A percentile compares a stretch with the other conserved stretches of the same genome.
phyloP scores from a whole-genome alignment of 2,329 filamentous ascomycete genomes.

The Sarocladiaceae sp. region DNA sequence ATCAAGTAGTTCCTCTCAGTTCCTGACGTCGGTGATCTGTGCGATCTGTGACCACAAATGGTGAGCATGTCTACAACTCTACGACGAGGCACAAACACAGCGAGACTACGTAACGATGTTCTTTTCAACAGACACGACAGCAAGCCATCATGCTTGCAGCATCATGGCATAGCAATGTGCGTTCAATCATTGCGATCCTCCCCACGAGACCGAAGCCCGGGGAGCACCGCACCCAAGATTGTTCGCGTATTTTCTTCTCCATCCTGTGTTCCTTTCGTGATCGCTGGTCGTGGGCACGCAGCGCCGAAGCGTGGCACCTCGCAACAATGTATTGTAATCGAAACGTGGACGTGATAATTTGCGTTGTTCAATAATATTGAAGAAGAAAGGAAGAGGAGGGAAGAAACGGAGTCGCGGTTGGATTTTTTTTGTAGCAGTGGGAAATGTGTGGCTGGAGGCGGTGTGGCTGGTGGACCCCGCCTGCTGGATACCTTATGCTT shows the following conservation, averaged over 20 bases:
- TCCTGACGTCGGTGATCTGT: background rate
- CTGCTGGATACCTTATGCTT: no score
- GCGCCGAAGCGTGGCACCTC: conserved; percentile 38
- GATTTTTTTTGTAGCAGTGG: conserved; percentile 4
- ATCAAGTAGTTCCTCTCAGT: background rate
- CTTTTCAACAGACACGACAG: background rate
- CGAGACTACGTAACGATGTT: background rate
- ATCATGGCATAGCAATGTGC: conserved; percentile 35
- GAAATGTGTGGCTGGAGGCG: background rate
- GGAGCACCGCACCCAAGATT: conserved; percentile 58
- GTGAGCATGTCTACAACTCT: background rate
- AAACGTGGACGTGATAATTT: conserved; percentile 38
- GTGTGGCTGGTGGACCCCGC: conserved; percentile 3
- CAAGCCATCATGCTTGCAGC: background rate
- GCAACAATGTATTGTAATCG: conserved; percentile 32
- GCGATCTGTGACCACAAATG: no score
- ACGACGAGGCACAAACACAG: background rate
- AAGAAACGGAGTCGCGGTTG: conserved; percentile 16
- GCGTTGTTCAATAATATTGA: conserved; percentile 47
- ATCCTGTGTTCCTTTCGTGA: conserved; percentile 42
- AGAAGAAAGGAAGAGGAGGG: conserved; percentile 25
- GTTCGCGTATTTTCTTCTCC: conserved; percentile 48
- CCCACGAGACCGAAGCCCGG: conserved; percentile 35
- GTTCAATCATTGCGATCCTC: conserved; percentile 58
- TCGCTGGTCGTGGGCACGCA: conserved; percentile 41